Percentiles rank a stretch among this genome's conserved stretches.
phyloP scores from a whole-genome alignment of 345 rosid species.

The Brassica rapa region DNA sequence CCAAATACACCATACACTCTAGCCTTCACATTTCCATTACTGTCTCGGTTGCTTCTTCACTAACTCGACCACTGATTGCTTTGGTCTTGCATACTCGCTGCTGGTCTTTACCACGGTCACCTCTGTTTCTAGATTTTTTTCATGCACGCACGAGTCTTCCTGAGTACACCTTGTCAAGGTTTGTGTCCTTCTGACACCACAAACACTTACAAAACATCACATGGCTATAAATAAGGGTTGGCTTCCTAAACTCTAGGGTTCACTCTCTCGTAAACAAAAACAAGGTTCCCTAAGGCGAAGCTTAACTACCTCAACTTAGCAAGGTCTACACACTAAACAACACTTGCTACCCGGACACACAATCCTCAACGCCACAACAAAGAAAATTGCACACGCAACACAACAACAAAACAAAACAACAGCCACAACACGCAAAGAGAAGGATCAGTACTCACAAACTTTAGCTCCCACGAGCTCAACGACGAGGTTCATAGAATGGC shows the following conservation, averaged over 20 bases:
- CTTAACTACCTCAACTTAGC: background rate
- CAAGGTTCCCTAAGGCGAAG: background rate
- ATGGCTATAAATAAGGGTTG: background rate
- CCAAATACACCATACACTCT: background rate
- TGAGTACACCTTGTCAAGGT: background rate
- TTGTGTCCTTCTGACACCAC: background rate
- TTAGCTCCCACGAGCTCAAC: background rate
- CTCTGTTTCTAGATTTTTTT: background rate
- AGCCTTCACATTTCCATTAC: background rate
- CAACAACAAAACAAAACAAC: background rate
- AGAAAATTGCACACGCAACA: background rate
- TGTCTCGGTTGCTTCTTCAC: background rate
- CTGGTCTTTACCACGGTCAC: background rate
- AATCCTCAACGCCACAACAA: background rate
- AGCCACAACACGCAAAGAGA: background rate
- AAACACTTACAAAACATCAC: background rate
- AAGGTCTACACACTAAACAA: background rate
- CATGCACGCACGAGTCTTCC: background rate
- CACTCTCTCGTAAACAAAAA: background rate
- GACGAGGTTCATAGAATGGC: background rate
- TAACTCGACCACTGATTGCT: background rate
- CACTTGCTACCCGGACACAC: background rate
- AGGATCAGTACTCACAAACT: background rate
- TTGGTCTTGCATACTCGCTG: background rate
- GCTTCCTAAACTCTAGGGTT: background rate